Base-by-base conservation (phyloP, 176 grass and related monocot genomes). In the Paspalum vaginatum region DNA sequence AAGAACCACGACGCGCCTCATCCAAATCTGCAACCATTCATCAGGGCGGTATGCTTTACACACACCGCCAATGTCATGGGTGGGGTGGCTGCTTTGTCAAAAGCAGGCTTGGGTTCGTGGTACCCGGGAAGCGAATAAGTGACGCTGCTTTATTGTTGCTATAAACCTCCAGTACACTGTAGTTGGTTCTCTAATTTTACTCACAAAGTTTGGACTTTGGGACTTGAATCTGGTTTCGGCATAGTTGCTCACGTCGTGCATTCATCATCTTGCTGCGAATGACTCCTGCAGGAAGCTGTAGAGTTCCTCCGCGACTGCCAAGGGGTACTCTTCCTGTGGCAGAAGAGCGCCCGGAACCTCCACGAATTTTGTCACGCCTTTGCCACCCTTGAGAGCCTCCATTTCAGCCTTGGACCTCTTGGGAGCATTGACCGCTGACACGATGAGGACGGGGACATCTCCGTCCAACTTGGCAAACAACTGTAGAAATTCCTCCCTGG, bases 401-500 rank as follows among this genome's bases (percentile, higher is more conserved):
- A 95, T 93, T 79, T 99, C 93, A 24, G 93, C 96, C 82, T 95
- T 99, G 1, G 96, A 99, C 64, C 92, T 89, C 84, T 88, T 99
- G 14, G 96, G 96, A 70, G 88, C 90, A 13, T 86, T 87, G 5
- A 83, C 21, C 2, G 90, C 79, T 12, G 88, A 93, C 37, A 93
- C 73, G 21, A 91, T 87, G 20, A 99, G 55, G 68, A 90, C 81
- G 2, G 92, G 78, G 18, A 86, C 55, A 60, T 89, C 82, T 32
- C 84, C 90, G 14, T 95, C 92, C 81, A 99, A 55, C 65, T 91
- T 70, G 9, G 86, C 79, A 49, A 93, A 95, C 59, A 99, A 57
- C 81, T 85, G 75, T 46, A 95, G 40, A 68, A 99, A 93, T 45
- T 95, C 96, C 66, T 99, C 96, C 62, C 88, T 88, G 27, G 90